Percentiles rank a stretch among this genome's conserved stretches.
Evolutionary conservation across 495 filamentous ascomycete species (phyloP).

Genomic region (Sphaerosporella brunnea): DNA sequence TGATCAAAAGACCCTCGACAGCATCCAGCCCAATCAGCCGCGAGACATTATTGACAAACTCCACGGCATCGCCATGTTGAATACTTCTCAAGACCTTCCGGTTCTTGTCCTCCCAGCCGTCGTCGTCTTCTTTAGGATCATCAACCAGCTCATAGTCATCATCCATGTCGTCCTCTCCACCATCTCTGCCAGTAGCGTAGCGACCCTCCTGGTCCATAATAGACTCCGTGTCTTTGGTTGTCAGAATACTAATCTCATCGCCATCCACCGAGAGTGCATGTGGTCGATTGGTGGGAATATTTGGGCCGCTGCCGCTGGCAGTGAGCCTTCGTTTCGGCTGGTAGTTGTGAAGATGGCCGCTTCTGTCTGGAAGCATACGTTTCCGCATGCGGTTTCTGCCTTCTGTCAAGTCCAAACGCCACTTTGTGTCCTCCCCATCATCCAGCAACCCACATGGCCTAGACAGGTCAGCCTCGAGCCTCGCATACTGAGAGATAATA

Average conservation of each 20-base stretch:
- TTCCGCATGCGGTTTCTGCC: slow-evolving; percentile 88
- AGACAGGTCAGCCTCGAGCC: slow-evolving; percentile 52
- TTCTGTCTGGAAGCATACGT: slow-evolving; percentile 59
- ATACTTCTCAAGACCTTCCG: slow-evolving; percentile 90
- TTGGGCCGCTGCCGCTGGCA: slow-evolving; percentile 16
- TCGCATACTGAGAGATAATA: slow-evolving; percentile 51
- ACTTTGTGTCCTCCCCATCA: slow-evolving; percentile 46
- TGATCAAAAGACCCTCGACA: slow-evolving; percentile 72
- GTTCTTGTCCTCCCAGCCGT: slow-evolving; percentile 90
- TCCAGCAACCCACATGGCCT: slow-evolving; percentile 66
- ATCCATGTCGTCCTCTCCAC: slow-evolving; percentile 41
- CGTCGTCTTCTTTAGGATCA: slow-evolving; percentile 57
- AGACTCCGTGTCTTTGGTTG: slow-evolving; percentile 22
- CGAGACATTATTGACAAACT: slow-evolving; percentile 85
- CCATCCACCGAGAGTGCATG: slow-evolving; percentile 26
- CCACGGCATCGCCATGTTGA: slow-evolving; percentile 79
- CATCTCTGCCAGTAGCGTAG: slow-evolving; percentile 22
- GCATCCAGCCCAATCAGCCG: slow-evolving; percentile 85
- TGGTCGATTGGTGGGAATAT: slow-evolving; percentile 17
- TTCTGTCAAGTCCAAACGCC: slow-evolving; percentile 88
- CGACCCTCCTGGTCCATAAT: slow-evolving; percentile 19
- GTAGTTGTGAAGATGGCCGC: slow-evolving; percentile 50
- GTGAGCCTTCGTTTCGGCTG: slow-evolving; percentile 52
- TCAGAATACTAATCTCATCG: slow-evolving; percentile 26
- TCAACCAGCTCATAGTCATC: slow-evolving; percentile 93